Conservation (phyloP, 208 protist species). For the Angomonas ambiguus region DNA sequence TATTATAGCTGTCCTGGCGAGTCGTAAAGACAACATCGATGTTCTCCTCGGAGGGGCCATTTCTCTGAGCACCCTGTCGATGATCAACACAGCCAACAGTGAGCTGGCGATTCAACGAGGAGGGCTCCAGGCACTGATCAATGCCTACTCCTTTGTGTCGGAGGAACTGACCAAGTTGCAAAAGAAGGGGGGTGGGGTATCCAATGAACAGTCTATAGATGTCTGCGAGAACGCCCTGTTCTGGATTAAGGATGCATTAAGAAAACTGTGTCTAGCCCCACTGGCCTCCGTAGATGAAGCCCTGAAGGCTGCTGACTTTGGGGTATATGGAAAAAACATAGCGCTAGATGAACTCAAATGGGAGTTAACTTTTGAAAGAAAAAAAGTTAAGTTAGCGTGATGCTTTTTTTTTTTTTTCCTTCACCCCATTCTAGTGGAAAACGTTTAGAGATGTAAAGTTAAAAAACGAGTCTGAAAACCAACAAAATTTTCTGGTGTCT, state of each 20-base stretch:
- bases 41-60: constrained; percentile 56
- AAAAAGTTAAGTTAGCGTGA: not conserved
- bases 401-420: not conserved
- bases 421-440: not conserved
- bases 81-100: constrained; percentile 57
- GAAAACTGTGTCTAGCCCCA: constrained; percentile 40
- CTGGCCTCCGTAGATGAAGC: constrained; percentile 17
- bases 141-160: constrained; percentile 18
- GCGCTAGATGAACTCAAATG: constrained; percentile 79
- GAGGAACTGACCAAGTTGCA: not conserved
- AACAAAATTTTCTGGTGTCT: too few relatives aligned
- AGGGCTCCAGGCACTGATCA: constrained; percentile 60
- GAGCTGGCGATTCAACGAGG: constrained; percentile 50
- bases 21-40: constrained; percentile 42
- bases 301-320: constrained; percentile 44
- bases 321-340: constrained; percentile 46
- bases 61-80: constrained; percentile 55
- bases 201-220: not conserved
- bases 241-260: constrained; percentile 57
- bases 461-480: too few relatives aligned
- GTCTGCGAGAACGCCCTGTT: constrained; percentile 32
- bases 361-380: constrained; percentile 38
- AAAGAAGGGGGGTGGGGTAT: not conserved
- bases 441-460: too few relatives aligned
- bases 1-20: constrained; percentile 38